phyloP scores from a whole-genome alignment of 768 basidiomycete species.

The Neoboletus magnificus region DNA sequence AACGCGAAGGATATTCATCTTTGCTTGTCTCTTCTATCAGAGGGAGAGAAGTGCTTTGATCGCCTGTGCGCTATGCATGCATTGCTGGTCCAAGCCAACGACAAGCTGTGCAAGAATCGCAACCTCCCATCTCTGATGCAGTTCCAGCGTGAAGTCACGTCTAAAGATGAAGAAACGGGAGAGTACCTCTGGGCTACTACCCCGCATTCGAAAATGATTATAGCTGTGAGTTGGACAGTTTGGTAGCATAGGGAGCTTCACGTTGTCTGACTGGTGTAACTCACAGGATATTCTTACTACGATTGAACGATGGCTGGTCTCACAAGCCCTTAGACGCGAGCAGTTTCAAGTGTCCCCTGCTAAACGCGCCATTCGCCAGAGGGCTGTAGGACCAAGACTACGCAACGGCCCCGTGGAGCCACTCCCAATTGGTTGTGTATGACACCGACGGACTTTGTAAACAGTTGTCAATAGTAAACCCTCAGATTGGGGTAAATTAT shows the following conservation, averaged over 20 bases:
- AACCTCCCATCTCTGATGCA: slow-evolving; percentile 14
- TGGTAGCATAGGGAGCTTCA: background rate
- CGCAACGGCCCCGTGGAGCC: background rate
- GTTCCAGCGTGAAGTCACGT: slow-evolving; percentile 19
- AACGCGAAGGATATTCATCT: slow-evolving; percentile 26
- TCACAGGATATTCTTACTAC: slow-evolving; percentile 26
- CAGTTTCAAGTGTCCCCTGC: background rate
- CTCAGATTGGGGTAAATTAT: background rate
- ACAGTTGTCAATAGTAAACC: slow-evolving; percentile 11
- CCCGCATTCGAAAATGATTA: slow-evolving; percentile 12
- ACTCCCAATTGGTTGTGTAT: background rate
- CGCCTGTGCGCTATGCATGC: slow-evolving; percentile 36
- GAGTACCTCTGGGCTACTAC: slow-evolving; percentile 21
- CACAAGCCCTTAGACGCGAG: slow-evolving; percentile 22
- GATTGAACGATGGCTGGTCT: slow-evolving; percentile 27
- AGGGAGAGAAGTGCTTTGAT: slow-evolving; percentile 21
- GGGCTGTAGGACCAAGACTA: slow-evolving; percentile 27
- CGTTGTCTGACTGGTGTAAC: background rate
- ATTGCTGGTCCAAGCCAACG: slow-evolving; percentile 30
- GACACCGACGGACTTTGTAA: slow-evolving; percentile 13
- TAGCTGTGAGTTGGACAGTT: slow-evolving; percentile 16
- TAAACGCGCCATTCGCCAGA: slow-evolving; percentile 9
- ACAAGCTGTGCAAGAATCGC: slow-evolving; percentile 30
- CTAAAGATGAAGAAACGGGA: slow-evolving; percentile 9
- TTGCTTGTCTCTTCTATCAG: slow-evolving; percentile 27